These are phyloP conservation scores for Solanum bulbocastanum DNA, from an alignment of 257 asterid genomes.

Conservation along the genomic window DNA sequence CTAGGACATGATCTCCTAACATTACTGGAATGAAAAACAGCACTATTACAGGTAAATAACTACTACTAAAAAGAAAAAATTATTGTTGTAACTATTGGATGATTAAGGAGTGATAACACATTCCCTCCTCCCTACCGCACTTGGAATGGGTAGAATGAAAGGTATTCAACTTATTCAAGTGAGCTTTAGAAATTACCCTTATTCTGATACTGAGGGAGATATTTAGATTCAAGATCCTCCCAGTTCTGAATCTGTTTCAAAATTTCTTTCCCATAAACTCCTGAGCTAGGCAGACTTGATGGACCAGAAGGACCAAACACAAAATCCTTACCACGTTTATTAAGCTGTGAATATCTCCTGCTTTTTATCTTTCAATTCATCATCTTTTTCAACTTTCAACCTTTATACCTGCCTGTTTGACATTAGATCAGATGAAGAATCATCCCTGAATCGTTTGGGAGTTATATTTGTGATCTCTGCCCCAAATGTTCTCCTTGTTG, in stretches of 20 bases:
- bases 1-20: too few relatives aligned
- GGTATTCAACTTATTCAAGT: not conserved
- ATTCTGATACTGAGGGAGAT: conserved; percentile 41
- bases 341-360: conserved; percentile 11
- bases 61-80: too few relatives aligned
- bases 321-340: conserved; percentile 24
- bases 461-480: conserved; percentile 38
- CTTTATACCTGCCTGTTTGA: conserved; percentile 6
- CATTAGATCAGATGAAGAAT: conserved; percentile 15
- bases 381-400: not conserved
- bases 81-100: too few relatives aligned
- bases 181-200: conserved; percentile 27
- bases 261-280: conserved; percentile 12
- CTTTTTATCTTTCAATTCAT: not conserved
- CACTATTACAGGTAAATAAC: too few relatives aligned
- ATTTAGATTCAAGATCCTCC: conserved; percentile 21
- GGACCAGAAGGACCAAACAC: conserved; percentile 60
- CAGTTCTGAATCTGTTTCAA: conserved; percentile 16
- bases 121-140: not conserved
- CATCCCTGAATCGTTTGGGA: conserved; percentile 22
- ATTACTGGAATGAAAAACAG: too few relatives aligned
- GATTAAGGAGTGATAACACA: not conserved
- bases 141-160: not conserved
- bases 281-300: conserved; percentile 8
- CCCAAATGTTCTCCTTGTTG: conserved; percentile 47